Conservation (phyloP, 2,329 filamentous ascomycete genomes). For the Pseudogymnoascus sp. region DNA sequence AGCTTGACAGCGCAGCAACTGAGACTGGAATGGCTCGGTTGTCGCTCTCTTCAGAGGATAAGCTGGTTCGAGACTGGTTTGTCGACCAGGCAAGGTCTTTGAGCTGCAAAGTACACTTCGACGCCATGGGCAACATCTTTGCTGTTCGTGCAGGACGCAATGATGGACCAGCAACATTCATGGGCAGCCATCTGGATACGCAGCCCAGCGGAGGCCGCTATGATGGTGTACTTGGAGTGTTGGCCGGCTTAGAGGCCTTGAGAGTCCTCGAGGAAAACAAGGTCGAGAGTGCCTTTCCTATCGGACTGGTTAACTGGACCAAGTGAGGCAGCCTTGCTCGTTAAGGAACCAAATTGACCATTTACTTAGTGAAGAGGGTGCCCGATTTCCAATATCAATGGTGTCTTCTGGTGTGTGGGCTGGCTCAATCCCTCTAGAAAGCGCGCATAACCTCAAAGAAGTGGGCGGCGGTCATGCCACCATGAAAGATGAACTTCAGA, state of each 20-base stretch:
- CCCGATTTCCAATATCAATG: slow-evolving; percentile 70
- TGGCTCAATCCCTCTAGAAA: slow-evolving; percentile 52
- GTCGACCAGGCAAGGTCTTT: slow-evolving; percentile 50
- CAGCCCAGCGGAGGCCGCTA: slow-evolving; percentile 59
- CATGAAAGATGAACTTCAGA: slow-evolving; percentile 59
- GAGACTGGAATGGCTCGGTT: slow-evolving; percentile 73
- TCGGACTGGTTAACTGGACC: slow-evolving; percentile 32
- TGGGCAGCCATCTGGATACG: slow-evolving; percentile 61
- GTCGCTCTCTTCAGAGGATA: slow-evolving; percentile 62
- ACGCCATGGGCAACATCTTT: slow-evolving; percentile 70
- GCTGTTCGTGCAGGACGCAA: slow-evolving; percentile 57
- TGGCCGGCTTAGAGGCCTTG: slow-evolving; percentile 65
- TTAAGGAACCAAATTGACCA: not conserved
- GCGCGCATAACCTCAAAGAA: slow-evolving; percentile 53
- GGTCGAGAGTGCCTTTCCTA: slow-evolving; percentile 59
- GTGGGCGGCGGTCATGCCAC: slow-evolving; percentile 52
- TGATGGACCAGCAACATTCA: slow-evolving; percentile 55
- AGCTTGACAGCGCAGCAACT: slow-evolving; percentile 35
- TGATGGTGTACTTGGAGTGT: slow-evolving; percentile 68
- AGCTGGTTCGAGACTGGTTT: slow-evolving; percentile 68
- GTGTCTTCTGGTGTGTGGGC: slow-evolving; percentile 70
- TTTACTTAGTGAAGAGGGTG: slow-evolving; percentile 73
- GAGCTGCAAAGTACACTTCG: slow-evolving; percentile 59
- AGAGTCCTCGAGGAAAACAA: slow-evolving; percentile 57
- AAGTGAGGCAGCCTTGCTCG: slow-evolving; percentile 35